phyloP scores from a whole-genome alignment of 805 yeast species.

The Wickerhamiella lipophila region DNA sequence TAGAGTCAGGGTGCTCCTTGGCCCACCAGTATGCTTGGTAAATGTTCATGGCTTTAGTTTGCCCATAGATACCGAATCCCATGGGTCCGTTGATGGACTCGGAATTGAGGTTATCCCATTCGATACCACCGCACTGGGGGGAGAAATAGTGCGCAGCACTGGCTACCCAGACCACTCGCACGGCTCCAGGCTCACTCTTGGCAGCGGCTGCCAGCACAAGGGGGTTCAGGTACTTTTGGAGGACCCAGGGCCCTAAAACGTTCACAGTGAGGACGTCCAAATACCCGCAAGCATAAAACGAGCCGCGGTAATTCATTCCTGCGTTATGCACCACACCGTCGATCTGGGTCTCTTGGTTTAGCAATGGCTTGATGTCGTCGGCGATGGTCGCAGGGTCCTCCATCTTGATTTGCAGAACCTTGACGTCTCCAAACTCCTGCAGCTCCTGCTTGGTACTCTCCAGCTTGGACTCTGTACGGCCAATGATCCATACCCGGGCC shows the following conservation, averaged over 20 bases:
- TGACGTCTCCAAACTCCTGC: conserved; percentile 21
- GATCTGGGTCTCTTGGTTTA: conserved; percentile 22
- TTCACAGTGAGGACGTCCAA: conserved; percentile 35
- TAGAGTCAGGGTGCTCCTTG: conserved; percentile 22
- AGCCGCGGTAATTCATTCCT: conserved; percentile 20
- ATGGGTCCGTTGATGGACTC: conserved; percentile 17
- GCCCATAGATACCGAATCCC: conserved; percentile 30
- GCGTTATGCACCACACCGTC: conserved; percentile 31
- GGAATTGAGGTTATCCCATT: conserved; percentile 31
- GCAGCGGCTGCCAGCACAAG: conserved; percentile 30
- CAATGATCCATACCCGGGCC: conserved; percentile 31
- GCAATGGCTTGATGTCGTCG: conserved; percentile 28
- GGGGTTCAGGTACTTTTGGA: conserved; percentile 29
- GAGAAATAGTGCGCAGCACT: conserved; percentile 31
- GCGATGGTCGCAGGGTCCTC: conserved; percentile 34
- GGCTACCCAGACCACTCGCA: conserved; percentile 36
- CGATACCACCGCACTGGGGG: conserved; percentile 30
- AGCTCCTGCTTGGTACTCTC: conserved; percentile 25
- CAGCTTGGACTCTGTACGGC: conserved; percentile 30
- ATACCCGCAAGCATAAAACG: conserved; percentile 12
- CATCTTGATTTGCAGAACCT: conserved; percentile 18
- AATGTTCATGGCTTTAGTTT: conserved; percentile 35
- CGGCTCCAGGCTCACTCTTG: conserved; percentile 22
- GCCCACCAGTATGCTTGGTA: conserved; percentile 32
- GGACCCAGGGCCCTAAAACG: conserved; percentile 35